phyloP scores from a whole-genome alignment of 805 yeast genomes.

The Pichia cabralensis region DNA sequence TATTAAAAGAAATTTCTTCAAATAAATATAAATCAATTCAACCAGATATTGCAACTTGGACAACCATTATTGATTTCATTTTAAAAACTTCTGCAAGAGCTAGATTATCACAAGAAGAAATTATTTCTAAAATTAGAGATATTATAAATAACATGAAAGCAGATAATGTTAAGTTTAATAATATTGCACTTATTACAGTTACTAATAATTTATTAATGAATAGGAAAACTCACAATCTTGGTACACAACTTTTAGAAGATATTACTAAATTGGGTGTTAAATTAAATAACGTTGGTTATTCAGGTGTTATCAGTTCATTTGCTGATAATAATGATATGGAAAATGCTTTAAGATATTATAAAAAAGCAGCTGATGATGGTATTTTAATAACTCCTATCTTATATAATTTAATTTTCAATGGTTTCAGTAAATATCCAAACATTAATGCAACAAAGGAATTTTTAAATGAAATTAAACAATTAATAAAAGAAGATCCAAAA shows the following conservation, averaged over 20 bases:
- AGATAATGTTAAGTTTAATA: conserved; percentile 30
- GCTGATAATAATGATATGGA: conserved; percentile 31
- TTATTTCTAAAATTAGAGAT: conserved; percentile 20
- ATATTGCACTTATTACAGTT: conserved; percentile 40
- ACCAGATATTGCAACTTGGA: conserved; percentile 56
- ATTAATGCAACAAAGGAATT: conserved; percentile 31
- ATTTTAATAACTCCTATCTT: conserved; percentile 29
- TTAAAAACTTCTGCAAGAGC: conserved; percentile 41
- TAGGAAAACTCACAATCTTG: conserved; percentile 38
- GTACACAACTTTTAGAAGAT: conserved; percentile 36
- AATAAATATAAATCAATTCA: conserved; percentile 24
- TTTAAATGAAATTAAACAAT: conserved; percentile 26
- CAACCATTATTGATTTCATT: conserved; percentile 45
- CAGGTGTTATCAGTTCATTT: conserved; percentile 40
- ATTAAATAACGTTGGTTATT: conserved; percentile 30
- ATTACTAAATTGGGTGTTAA: conserved; percentile 27
- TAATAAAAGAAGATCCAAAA: conserved; percentile 9
- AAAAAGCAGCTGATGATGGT: conserved; percentile 26
- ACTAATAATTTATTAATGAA: conserved; percentile 43
- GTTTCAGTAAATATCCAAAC: conserved; percentile 31
- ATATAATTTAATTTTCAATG: conserved; percentile 39
- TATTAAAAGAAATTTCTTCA: conserved; percentile 34
- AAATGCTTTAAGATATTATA: conserved; percentile 34
- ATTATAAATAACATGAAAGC: conserved; percentile 30
- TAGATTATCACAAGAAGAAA: conserved; percentile 25